Evolutionary conservation across 306 rosid genomes (phyloP), one percentile per base, ranked within the genome.

Genomic region (Lupinus albus): DNA sequence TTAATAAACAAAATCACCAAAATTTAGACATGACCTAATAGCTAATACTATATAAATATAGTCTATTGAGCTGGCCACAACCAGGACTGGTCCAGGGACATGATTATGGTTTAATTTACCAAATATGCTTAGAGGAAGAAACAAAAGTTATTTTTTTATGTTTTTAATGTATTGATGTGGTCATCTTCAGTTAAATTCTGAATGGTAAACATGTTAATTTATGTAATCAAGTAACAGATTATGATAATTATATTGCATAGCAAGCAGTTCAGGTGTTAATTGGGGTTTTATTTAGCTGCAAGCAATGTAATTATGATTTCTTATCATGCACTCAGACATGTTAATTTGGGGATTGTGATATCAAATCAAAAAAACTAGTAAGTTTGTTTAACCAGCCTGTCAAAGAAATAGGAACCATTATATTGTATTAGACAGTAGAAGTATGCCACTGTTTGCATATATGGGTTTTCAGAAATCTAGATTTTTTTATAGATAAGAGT

Each of bases 61-160:
- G 60, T 64, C 70, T 18, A 52, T 61, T 74, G 80, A 18, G 82
- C 73, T 75, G 70, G 80, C 83, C 86, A 71, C 81, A 3, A 71
- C 77, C 51, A 3, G 35, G 13, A 16, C 64, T 64, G 79, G 85
- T 59, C 79, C 81, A 55, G 20, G n/a, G 68, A 16, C 25, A 68
- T 72, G 65, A 80, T 67, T 60, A 49, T 71, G 5, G 74, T 32
- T 50, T 35, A 33, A 42, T 73, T 71, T 58, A 44, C 58, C 61
- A 17, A 38, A n/a, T 75, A 35, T 65, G 59, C 66, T 60, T 65
- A 18, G 15, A 64, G 59, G 56, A 45, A 45, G 20, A 45, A 71
- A n/a, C n/a, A n/a, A 47, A 3, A 1, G 35, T 32, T 59, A 6
- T 0, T 13, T 13, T 11, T 53, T 54, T 42, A 21, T 32, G 71